Percentiles rank a stretch among this genome's conserved stretches.
phyloP scores from a whole-genome alignment of 257 asterid species.

The Nicotiana undulata region DNA sequence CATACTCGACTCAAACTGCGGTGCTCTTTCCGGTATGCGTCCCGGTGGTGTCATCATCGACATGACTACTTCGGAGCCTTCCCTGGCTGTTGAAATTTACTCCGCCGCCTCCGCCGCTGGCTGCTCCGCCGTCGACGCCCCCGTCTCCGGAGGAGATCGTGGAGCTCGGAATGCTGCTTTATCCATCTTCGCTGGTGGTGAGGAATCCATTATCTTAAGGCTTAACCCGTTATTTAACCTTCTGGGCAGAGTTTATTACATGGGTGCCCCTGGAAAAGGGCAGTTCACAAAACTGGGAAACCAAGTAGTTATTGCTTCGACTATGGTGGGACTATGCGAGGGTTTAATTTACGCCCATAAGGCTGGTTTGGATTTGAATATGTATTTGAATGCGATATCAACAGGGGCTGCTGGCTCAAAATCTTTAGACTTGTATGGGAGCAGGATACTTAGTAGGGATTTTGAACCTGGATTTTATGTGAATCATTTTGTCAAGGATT shows the following conservation, averaged over 20 bases:
- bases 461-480: constrained; percentile 89
- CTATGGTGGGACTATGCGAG: constrained; percentile 91
- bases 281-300: constrained; percentile 78
- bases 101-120: constrained; percentile 46
- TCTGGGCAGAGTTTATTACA: constrained; percentile 65
- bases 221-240: constrained; percentile 3
- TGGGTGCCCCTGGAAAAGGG: constrained; percentile 95
- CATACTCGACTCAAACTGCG: constrained; percentile 29
- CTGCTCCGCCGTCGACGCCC: constrained; percentile 75
- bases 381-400: constrained; percentile 57
- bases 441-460: constrained; percentile 60
- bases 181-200: constrained; percentile 86
- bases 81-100: constrained; percentile 71
- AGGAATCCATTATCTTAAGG: constrained; percentile 32
- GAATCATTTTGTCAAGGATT: constrained; percentile 89
- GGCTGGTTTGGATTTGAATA: constrained; percentile 56
- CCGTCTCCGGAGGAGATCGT: constrained; percentile 88
- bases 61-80: constrained; percentile 94
- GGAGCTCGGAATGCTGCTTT: constrained; percentile 79
- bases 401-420: constrained; percentile 92
- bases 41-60: constrained; percentile 62
- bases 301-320: constrained; percentile 61
- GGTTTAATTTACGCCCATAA: constrained; percentile 74
- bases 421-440: constrained; percentile 76
- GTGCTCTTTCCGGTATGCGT: constrained; percentile 67